Evolutionary conservation across 148 eudicot genomes (phyloP).

Genomic region (Fagopyrum tataricum): DNA sequence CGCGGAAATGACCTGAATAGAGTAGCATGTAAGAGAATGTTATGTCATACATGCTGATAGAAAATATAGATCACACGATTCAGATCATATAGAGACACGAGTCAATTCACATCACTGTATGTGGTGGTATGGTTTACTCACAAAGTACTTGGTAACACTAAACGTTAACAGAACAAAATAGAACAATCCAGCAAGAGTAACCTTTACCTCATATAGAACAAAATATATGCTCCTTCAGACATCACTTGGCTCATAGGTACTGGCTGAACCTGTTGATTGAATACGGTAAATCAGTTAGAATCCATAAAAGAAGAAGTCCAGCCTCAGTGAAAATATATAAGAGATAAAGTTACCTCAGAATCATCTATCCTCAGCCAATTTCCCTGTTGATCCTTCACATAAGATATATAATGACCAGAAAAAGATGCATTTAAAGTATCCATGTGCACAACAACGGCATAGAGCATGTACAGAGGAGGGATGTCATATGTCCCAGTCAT

Average conservation of each 20-base stretch:
- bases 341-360: slow-evolving; percentile 47
- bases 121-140: background rate
- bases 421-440: slow-evolving; percentile 92
- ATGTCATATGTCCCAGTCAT: slow-evolving; percentile 80
- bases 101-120: background rate
- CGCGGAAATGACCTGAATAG: slow-evolving; percentile 66
- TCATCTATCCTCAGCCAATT: slow-evolving; percentile 88
- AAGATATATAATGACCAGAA: slow-evolving; percentile 87
- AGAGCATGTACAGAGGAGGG: slow-evolving; percentile 87
- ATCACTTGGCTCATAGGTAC: slow-evolving; percentile 72
- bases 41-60: too few relatives aligned
- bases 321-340: background rate
- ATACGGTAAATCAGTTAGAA: slow-evolving; percentile 13
- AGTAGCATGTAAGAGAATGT: too few relatives aligned
- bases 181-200: background rate
- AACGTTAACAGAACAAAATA: background rate
- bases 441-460: slow-evolving; percentile 85
- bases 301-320: background rate
- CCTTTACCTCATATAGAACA: slow-evolving; percentile 87
- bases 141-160: background rate
- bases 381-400: slow-evolving; percentile 77
- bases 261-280: slow-evolving; percentile 63
- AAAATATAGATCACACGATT: background rate
- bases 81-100: background rate
- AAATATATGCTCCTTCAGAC: slow-evolving; percentile 94